Base-by-base conservation (phyloP, 2,329 filamentous ascomycete species). In the Aspergillus floridensis region DNA sequence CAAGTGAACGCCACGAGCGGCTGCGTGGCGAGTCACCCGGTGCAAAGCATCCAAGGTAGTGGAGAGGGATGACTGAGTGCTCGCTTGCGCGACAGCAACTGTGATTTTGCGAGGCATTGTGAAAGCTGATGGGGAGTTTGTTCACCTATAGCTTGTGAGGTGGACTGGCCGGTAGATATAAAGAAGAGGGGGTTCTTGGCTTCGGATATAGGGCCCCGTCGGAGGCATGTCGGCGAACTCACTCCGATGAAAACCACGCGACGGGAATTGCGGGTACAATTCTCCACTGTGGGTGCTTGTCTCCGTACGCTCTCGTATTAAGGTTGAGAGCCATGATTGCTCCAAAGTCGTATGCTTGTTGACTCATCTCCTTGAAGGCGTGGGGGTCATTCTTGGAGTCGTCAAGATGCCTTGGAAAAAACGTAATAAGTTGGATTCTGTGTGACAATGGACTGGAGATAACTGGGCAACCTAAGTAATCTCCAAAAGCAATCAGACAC, bases 11-110 rank as follows among this genome's bases (percentile, higher is more conserved):
- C 79, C 79, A 47, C 79, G 74, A 12, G 73, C 81, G 44, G 87
- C 84, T n/a, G 92, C 92, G 38, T 81, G 77, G 24, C 77, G 77
- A 35, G 89, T 87, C 14, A 89, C 86, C 11, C 74, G 66, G 68
- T 87, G 82, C 53, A 96, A 84, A 38, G 88, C 84, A 6, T 76
- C 69, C 57, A 96, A 83, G 1, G 92, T 96, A 35, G 83, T 78
- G 24, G 77, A 26, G 16, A 74, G 69, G 4, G 72, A 72, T 38
- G 72, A 63, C 21, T 74, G 76, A 12, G 80, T 81, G 65, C 77
- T 77, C 50, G 78, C 76, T 67, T 81, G 79, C 32, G 78, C 76
- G 59, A 81, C 76, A n/a, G 75, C 78, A 48, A 80, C 72, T 5
- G 71, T 80, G 57, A 81, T 70, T 22, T 67, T 71, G 62, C 74